These are phyloP conservation scores for Colletotrichum musae DNA, from an alignment of 2,329 filamentous ascomycete species.

Conservation along the genomic window DNA sequence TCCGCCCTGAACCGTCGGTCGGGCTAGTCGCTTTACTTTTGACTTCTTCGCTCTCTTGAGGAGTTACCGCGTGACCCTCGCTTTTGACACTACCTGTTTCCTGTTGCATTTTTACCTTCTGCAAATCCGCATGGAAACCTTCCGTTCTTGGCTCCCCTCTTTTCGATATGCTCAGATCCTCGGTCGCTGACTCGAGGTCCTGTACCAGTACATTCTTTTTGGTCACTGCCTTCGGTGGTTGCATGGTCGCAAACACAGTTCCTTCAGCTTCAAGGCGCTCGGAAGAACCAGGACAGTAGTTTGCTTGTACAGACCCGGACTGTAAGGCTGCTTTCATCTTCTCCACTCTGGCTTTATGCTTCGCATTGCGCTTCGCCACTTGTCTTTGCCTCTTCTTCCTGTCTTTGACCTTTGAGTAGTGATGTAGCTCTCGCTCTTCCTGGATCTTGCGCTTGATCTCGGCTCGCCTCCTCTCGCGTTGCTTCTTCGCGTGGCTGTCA, in stretches of 20 bases:
- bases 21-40: conserved; percentile 23
- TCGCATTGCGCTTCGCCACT: conserved; percentile 51
- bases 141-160: not conserved
- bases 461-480: conserved; percentile 55
- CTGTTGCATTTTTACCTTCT: conserved; percentile 3
- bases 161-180: not conserved
- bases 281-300: not conserved
- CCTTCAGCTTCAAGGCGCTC: conserved; percentile 36
- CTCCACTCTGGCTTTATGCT: conserved; percentile 54
- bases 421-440: conserved; percentile 54
- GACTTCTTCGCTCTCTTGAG: conserved; percentile 42
- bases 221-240: conserved; percentile 43
- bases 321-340: conserved; percentile 33
- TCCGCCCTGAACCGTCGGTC: conserved; percentile 29
- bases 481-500: conserved; percentile 60
- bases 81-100: conserved; percentile 21
- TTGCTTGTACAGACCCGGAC: not conserved
- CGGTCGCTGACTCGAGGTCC: conserved; percentile 20
- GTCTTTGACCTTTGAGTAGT: conserved; percentile 55
- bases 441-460: conserved; percentile 57
- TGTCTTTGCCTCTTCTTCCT: conserved; percentile 50
- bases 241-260: not conserved
- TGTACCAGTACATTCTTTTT: conserved; percentile 45
- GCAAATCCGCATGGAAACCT: not conserved
- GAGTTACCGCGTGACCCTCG: conserved; percentile 42